phyloP scores from a whole-genome alignment of 2,329 filamentous ascomycete species.

The Nigrospora oryzae region DNA sequence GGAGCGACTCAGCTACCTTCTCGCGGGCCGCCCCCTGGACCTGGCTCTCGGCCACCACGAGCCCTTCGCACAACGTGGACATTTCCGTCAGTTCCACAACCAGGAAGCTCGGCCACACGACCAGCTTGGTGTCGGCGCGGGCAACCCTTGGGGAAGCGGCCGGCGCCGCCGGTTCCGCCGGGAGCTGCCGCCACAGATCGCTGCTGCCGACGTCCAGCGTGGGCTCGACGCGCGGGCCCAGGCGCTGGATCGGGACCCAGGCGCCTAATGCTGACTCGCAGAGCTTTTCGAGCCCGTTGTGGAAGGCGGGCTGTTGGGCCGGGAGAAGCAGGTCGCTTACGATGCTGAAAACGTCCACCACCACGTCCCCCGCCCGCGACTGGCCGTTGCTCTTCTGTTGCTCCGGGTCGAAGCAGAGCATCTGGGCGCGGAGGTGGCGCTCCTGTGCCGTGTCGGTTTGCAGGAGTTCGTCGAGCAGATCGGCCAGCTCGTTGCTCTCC shows the following conservation, averaged over 20 bases:
- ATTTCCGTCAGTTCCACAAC: background rate
- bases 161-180: background rate
- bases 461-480: slow-evolving; percentile 20
- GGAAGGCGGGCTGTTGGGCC: too few relatives aligned
- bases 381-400: slow-evolving; percentile 15
- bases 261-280: slow-evolving; percentile 13
- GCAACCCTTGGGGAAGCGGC: background rate
- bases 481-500: slow-evolving; percentile 20
- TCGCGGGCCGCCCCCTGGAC: slow-evolving; percentile 1
- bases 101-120: slow-evolving; percentile 4
- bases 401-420: slow-evolving; percentile 21
- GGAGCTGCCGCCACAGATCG: background rate
- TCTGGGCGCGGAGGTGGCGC: slow-evolving; percentile 20
- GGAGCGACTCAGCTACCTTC: background rate
- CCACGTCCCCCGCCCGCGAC: slow-evolving; percentile 20
- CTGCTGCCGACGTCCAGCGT: slow-evolving; percentile 23
- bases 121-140: background rate
- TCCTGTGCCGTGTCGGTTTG: slow-evolving; percentile 19
- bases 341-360: slow-evolving; percentile 23
- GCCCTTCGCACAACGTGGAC: slow-evolving; percentile 1
- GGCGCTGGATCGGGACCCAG: background rate
- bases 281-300: slow-evolving; percentile 12
- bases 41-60: slow-evolving; percentile 3
- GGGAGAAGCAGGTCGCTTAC: slow-evolving; percentile 21
- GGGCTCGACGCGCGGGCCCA: background rate